Evolutionary conservation across 306 rosid genomes (phyloP).

Genomic region (Senna siamea): DNA sequence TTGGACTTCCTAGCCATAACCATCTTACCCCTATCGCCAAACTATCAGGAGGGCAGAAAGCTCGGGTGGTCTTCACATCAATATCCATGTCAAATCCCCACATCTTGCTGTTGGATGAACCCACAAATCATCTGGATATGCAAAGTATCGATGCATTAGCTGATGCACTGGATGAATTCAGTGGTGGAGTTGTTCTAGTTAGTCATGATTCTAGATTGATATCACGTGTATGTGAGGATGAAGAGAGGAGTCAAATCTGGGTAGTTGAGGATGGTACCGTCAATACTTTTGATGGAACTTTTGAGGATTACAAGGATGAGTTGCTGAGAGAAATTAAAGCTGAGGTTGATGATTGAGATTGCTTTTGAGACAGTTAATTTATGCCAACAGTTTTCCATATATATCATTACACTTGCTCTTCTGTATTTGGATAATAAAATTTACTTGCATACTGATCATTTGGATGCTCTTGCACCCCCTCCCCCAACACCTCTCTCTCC

Average conservation of each 20-base stretch:
- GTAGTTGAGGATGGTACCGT: slow-evolving; percentile 78
- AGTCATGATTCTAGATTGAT: slow-evolving; percentile 69
- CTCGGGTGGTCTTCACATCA: slow-evolving; percentile 65
- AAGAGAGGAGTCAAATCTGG: slow-evolving; percentile 79
- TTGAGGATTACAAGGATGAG: slow-evolving; percentile 69
- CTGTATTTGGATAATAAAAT: slow-evolving; percentile 1
- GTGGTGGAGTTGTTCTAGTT: slow-evolving; percentile 62
- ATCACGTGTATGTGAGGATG: slow-evolving; percentile 62
- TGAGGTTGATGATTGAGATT: slow-evolving; percentile 61
- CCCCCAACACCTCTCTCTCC: no score
- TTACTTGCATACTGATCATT: background rate
- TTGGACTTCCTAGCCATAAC: slow-evolving; percentile 67
- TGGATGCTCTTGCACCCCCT: background rate
- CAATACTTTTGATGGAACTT: slow-evolving; percentile 46
- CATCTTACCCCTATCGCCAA: slow-evolving; percentile 69
- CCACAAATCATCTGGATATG: slow-evolving; percentile 67
- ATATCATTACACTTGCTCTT: background rate
- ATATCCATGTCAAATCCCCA: slow-evolving; percentile 70
- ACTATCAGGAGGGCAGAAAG: slow-evolving; percentile 65
- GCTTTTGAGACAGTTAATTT: slow-evolving; percentile 14
- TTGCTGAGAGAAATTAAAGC: slow-evolving; percentile 61
- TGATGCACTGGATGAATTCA: slow-evolving; percentile 61
- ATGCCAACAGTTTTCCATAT: background rate
- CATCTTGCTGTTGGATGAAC: slow-evolving; percentile 64
- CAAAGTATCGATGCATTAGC: slow-evolving; percentile 73